A percentile compares a stretch with the other conserved stretches of the same genome.
Evolutionary conservation across 176 grass and related monocot species (phyloP).

Genomic region (Musa itinerans): DNA sequence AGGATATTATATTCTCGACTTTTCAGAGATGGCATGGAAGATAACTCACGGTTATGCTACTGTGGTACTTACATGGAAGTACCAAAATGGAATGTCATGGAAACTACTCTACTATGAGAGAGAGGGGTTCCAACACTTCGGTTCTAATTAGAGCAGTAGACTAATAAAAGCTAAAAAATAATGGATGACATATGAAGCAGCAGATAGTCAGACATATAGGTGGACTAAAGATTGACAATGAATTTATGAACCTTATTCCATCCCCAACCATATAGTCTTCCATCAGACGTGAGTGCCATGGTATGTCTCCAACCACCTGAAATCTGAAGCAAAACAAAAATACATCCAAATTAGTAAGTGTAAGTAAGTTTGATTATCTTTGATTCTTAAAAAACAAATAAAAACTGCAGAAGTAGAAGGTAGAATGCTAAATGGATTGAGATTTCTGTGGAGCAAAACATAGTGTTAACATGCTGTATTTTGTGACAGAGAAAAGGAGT

Average conservation of each 20-base stretch:
- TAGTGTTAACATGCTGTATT: too few species aligned
- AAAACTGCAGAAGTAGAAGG: too few species aligned
- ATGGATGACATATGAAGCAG: not conserved
- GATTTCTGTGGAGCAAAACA: too few species aligned
- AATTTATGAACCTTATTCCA: constrained; percentile 84
- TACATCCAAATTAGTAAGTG: constrained; percentile 1
- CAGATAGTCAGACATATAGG: not conserved
- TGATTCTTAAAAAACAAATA: too few species aligned
- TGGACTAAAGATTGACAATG: constrained; percentile 4
- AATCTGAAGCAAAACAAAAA: constrained; percentile 44
- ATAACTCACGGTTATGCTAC: too few species aligned
- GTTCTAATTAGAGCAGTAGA: not conserved
- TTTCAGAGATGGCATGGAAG: too few species aligned
- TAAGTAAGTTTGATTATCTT: too few species aligned
- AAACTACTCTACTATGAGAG: not conserved
- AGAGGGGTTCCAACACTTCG: not conserved
- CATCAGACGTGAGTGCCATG: constrained; percentile 86
- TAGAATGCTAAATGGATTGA: too few species aligned
- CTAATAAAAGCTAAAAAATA: not conserved
- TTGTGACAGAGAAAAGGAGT: too few species aligned
- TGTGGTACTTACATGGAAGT: not conserved
- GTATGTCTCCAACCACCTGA: constrained; percentile 99
- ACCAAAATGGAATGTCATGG: not conserved
- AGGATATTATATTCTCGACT: too few species aligned
- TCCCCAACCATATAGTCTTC: constrained; percentile 95